Conservation (phyloP, 495 filamentous ascomycete genomes). For the Aspergillus mulundensis region DNA sequence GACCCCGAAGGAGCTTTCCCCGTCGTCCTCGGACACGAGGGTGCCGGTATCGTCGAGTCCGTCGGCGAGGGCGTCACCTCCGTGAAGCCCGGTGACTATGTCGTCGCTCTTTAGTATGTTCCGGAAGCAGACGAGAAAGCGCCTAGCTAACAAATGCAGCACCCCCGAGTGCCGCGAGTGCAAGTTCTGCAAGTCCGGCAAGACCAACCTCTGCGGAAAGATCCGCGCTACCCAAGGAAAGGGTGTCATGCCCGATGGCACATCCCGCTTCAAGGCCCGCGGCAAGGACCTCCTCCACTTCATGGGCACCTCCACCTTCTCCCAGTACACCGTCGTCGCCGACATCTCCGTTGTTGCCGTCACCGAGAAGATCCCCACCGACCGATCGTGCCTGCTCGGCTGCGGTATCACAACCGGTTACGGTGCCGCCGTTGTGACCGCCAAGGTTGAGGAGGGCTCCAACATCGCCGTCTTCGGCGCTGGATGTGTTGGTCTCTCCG, state of each 20-base stretch:
- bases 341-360: constrained; percentile 97
- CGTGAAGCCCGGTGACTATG: constrained; percentile 77
- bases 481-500: constrained; percentile 90
- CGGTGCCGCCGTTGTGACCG: constrained; percentile 89
- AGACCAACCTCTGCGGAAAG: constrained; percentile 99
- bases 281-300: constrained; percentile 95
- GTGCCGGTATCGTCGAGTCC: constrained; percentile 94
- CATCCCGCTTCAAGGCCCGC: constrained; percentile 89
- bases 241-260: constrained; percentile 97
- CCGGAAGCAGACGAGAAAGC: not conserved
- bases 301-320: constrained; percentile 98
- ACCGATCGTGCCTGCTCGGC: constrained; percentile 90
- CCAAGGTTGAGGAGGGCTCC: constrained; percentile 81
- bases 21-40: constrained; percentile 93
- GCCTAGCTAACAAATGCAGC: constrained; percentile 40
- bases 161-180: constrained; percentile 95
- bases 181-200: constrained; percentile 99
- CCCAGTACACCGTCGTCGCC: constrained; percentile 96
- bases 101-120: constrained; percentile 88
- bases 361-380: constrained; percentile 86
- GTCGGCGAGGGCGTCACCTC: constrained; percentile 92
- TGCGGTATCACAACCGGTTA: constrained; percentile 99
- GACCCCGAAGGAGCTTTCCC: constrained; percentile 98
- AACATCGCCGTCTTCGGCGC: constrained; percentile 94
- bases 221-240: constrained; percentile 94